phyloP scores from a whole-genome alignment of 2,329 filamentous ascomycete species.

The Botrytis tulipae region DNA sequence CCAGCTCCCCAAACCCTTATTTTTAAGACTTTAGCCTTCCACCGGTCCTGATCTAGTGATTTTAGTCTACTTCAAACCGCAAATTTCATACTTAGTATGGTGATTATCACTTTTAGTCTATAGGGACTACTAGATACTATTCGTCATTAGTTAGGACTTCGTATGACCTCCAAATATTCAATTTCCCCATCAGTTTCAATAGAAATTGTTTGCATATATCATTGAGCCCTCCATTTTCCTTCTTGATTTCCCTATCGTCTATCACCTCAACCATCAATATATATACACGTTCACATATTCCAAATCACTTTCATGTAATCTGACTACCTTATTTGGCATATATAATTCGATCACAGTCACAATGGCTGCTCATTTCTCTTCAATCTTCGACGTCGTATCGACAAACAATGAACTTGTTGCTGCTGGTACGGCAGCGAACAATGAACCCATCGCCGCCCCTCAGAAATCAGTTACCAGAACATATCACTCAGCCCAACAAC shows the following conservation, averaged over 20 bases:
- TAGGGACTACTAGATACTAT: not conserved
- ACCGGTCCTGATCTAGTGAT: not conserved
- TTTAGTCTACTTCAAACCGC: no score
- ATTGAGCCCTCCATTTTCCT: not conserved
- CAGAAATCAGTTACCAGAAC: slow-evolving; percentile 34
- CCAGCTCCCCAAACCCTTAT: not conserved
- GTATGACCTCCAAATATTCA: not conserved
- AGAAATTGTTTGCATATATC: not conserved
- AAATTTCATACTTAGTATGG: not conserved
- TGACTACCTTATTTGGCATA: not conserved
- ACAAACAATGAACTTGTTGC: slow-evolving; percentile 22
- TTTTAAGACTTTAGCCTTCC: not conserved
- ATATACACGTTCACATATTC: not conserved
- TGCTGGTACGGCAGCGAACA: slow-evolving; percentile 24
- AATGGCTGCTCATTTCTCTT: slow-evolving; percentile 11
- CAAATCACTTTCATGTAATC: not conserved
- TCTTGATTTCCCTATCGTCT: not conserved
- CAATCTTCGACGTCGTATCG: not conserved
- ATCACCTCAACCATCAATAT: not conserved
- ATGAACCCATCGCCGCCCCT: slow-evolving; percentile 30
- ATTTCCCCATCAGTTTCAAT: not conserved
- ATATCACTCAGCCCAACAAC: slow-evolving; percentile 36
- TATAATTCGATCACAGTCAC: not conserved
- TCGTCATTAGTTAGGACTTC: not conserved
- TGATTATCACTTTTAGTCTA: not conserved